phyloP scores from a whole-genome alignment of 2,329 filamentous ascomycete genomes.

The Botrytis aclada region DNA sequence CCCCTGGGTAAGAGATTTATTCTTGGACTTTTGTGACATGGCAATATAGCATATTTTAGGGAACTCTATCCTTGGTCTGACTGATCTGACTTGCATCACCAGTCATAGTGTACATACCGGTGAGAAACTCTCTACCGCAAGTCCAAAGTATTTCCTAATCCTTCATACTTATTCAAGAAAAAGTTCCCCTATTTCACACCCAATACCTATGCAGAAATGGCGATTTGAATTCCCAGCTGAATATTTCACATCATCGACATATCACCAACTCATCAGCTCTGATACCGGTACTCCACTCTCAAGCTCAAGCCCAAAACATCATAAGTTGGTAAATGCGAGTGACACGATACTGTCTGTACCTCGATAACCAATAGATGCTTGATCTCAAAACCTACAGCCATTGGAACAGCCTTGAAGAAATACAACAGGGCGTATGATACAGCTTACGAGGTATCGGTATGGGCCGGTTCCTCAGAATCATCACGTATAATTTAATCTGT shows the following conservation, averaged over 20 bases:
- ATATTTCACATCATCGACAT: not conserved
- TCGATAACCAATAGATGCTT: not conserved
- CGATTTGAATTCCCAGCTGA: not conserved
- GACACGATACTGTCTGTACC: not conserved
- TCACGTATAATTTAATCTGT: not conserved
- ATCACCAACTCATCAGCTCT: conserved; percentile 6
- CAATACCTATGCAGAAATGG: not conserved
- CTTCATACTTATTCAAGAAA: not conserved
- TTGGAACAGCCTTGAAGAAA: not conserved
- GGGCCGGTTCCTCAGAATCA: not conserved
- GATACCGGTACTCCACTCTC: not conserved
- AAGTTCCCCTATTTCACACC: not conserved
- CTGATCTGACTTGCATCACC: not conserved
- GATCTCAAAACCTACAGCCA: not conserved
- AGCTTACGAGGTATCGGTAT: not conserved
- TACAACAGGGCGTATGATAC: not conserved
- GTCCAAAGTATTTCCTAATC: not conserved
- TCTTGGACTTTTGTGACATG: not conserved
- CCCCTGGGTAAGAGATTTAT: not conserved
- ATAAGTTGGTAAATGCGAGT: not conserved
- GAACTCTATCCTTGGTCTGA: not conserved
- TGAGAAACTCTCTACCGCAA: not conserved
- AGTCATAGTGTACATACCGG: not conserved
- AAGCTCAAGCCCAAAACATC: not conserved
- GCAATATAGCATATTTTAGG: not conserved